Percentiles rank a stretch among this genome's conserved stretches.
Evolutionary conservation across 1,284 basidiomycete genomes (phyloP).

Genomic region (Ustilago nuda): DNA sequence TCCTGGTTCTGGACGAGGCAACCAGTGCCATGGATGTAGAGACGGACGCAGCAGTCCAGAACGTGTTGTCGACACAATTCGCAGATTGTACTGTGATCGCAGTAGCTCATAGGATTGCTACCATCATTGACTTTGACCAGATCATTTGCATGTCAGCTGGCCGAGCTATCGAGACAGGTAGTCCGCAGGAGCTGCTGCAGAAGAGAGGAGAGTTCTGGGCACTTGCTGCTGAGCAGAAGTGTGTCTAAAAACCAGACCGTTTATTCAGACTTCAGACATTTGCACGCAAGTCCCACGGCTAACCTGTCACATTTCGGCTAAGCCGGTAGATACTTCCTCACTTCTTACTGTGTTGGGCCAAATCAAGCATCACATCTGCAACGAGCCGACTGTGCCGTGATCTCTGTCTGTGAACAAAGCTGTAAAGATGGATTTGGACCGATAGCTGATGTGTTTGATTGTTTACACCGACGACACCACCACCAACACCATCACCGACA

Average conservation of each 20-base stretch:
- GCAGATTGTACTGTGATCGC: conserved; percentile 58
- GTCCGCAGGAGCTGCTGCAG: conserved; percentile 41
- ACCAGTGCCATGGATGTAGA: conserved; percentile 52
- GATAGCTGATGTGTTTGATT: too few relatives aligned
- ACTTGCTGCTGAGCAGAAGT: conserved; percentile 58
- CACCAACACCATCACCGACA: too few relatives aligned
- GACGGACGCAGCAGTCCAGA: conserved; percentile 74
- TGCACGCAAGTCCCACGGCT: too few relatives aligned
- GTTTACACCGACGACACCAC: too few relatives aligned
- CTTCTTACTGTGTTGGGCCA: too few relatives aligned
- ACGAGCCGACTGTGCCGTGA: too few relatives aligned
- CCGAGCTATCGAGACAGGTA: conserved; percentile 74
- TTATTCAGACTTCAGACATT: too few relatives aligned
- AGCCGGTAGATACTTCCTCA: too few relatives aligned
- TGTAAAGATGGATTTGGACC: too few relatives aligned
- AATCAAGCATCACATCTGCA: too few relatives aligned
- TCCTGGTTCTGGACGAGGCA: conserved; percentile 74
- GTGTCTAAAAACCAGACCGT: conserved; percentile 73
- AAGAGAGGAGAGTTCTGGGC: conserved; percentile 50
- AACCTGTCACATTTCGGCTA: too few relatives aligned
- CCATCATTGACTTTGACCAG: conserved; percentile 80
- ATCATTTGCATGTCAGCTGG: conserved; percentile 82
- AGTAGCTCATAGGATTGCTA: conserved; percentile 77
- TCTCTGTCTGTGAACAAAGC: too few relatives aligned
- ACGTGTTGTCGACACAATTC: conserved; percentile 70